phyloP scores from a whole-genome alignment of 805 yeast genomes.

The Saturnispora kantuleensis region DNA sequence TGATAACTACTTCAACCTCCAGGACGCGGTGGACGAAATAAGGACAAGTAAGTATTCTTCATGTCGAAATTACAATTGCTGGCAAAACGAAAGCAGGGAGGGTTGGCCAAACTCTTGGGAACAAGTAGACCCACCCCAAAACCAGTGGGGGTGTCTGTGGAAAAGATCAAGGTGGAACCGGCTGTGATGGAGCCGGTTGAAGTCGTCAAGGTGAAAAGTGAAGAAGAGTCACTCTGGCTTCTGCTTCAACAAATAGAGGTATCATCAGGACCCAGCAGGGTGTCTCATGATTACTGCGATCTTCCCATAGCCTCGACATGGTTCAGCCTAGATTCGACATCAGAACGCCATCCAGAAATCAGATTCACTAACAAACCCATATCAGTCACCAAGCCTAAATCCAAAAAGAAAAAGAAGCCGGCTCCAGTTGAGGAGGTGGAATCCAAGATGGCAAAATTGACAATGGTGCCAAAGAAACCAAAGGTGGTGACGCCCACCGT shows the following conservation, averaged over 20 bases:
- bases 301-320: no score
- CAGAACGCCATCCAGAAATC: no score
- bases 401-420: slow-evolving; percentile 7
- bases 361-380: slow-evolving; percentile 30
- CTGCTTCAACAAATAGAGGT: no score
- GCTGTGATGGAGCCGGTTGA: no score
- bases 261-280: no score
- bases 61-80: slow-evolving; percentile 17
- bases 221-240: no score
- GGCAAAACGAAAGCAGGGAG: slow-evolving; percentile 9
- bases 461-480: slow-evolving; percentile 5
- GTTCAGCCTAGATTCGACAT: no score
- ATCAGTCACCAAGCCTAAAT: slow-evolving; percentile 7
- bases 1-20: slow-evolving; percentile 10
- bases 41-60: slow-evolving; percentile 10
- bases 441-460: slow-evolving; percentile 7
- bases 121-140: neutral
- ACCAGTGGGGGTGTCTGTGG: neutral
- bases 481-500: neutral
- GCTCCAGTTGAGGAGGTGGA: neutral
- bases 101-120: slow-evolving; percentile 1
- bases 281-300: no score
- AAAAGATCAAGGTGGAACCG: neutral
- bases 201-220: no score
- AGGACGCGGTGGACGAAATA: slow-evolving; percentile 8